Evolutionary conservation across 129 eudicot genomes (phyloP), one percentile per base, ranked within the genome.

Genomic region (Deinandra increscens): DNA sequence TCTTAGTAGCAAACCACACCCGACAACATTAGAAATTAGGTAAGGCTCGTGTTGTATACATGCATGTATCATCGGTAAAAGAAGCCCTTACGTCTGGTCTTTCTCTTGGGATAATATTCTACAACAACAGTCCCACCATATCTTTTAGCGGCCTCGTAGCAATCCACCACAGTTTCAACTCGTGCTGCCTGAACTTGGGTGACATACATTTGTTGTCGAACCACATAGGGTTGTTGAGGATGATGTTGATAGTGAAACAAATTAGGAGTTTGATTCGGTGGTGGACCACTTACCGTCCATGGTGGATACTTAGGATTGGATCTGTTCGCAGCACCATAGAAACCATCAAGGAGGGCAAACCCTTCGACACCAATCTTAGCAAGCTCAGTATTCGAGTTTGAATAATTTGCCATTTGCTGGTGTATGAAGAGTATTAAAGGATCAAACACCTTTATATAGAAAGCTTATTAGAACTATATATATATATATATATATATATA

Each of bases 61-160:
- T 26, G 12, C 20, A n/a, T n/a, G n/a, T n/a, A 18, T 9, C 18
- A 23, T 60, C 39, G 10, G 19, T 34, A 64, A 64, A 48, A 63
- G 63, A 73, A 76, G 41, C 70, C 81, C 66, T 17, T 10, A 50
- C 75, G 73, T 7, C 55, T 26, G 2, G 72, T 51, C 22, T 66
- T 74, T 58, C 71, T 70, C 65, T 81, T 67, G 0, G 72, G n/a
- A 26, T 71, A 72, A 33, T n/a, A n/a, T n/a, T 84, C 83, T 64
- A 61, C 75, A 67, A 80, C 43, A 53, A 81, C 53, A 13, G 55
- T 68, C 37, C 89, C 85, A 55, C 82, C 80, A 17, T 53, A 72
- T 31, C 9, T 18, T 63, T 62, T 58, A 18, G 77, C 82, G 6
- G 73, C 86, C 83, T 84, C 79, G 13, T 67, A 60, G 72, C 78